Evolutionary conservation across 1,139 yeast species (phyloP), one percentile per base, ranked within the genome.

Genomic region (Kurtzmaniella natalensis): DNA sequence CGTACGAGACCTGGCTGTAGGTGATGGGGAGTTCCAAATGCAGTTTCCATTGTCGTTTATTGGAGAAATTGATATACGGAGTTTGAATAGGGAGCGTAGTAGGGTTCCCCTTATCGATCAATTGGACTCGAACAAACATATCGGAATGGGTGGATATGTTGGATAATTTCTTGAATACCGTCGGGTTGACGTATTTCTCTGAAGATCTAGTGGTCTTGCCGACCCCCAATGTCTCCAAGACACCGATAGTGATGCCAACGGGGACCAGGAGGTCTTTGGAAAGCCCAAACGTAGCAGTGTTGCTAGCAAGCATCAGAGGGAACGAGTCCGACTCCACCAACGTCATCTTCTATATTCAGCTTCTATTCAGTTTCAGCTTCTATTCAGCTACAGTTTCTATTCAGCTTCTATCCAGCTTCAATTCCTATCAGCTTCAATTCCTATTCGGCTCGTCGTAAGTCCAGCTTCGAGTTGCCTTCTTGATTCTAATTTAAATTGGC

Each of bases 201-300:
- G 89, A 79, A 21, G 70, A 67, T 31, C 71, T 64, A 6, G 41
- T 39, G 29, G 46, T 46, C 23, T 45, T 39, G 34, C 48, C 47
- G n/a, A 53, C 39, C 5, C 56, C 46, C 13, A 11, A 8, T 17
- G 29, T 6, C 35, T 57, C 59, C 3, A 70, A 53, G 35, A 54
- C 52, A 51, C 70, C 62, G 17, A 65, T 43, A 37, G 64, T 66
- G 29, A 68, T 46, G 7, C 51, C 43, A 11, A 68, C 50, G 0
- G 86, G 86, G 2, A 71, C 56, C 20, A 72, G 65, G 17, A 88
- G 57, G 50, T 87, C 95, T 45, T 81, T 79, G 2, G 95, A 81
- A 7, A 82, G 70, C 34, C 87, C 87, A 56, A 85, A 86, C 1
- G 88, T 76, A 28, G 76, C 70, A 25, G 75, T 73, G 49, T 57